Evolutionary conservation across 2,329 filamentous ascomycete genomes (phyloP), one percentile per base, ranked within the genome.

Genomic region (Fusarium dimerum): DNA sequence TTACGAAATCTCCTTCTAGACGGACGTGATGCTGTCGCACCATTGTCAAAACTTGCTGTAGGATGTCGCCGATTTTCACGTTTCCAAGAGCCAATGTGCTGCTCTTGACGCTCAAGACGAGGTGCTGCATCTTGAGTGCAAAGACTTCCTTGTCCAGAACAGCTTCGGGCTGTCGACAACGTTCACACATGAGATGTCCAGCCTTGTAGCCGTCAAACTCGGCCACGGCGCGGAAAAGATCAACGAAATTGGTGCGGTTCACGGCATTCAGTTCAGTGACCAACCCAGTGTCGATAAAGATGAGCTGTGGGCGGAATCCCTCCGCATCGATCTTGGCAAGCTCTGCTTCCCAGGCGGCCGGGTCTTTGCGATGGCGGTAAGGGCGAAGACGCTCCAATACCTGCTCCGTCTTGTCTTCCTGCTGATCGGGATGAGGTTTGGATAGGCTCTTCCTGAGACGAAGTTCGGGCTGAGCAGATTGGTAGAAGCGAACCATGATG

Each of bases 401-500:
- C 63, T 92, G 82, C 68, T 97, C 92, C 0, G 92, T 97, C 10
- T 94, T 90, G 68, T 96, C 91, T 11, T 80, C 78, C 18, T 82
- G 79, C 9, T 81, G 76, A 39, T 80, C 67, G 2, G 76, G 71
- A 38, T 76, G 72, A 26, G 71, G 61, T 43, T 71, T 62, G 5
- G 66, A 60, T 17, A 62, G 44, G 52, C 63, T 60, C 30, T 61
- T 64, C 44, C 65, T 62, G 12, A 71, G 51, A 5, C 64, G 68
- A 1, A 95, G 76, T 45, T 88, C 83, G 0, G 93, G 82, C 55
- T 87, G 81, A 13, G 86, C 84, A 0, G 92, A 86, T 65, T 93
- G 86, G 73, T 97, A 97, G 76, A 99, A 99, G 57, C 95, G 91
- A 43, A 99, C 93, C 92, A 99, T 97, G 73, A 99, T 97, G 70